Percentiles rank a stretch among this genome's conserved stretches.
Conservation (phyloP, 139 green algal genomes). For the Pleodorina starrii region DNA sequence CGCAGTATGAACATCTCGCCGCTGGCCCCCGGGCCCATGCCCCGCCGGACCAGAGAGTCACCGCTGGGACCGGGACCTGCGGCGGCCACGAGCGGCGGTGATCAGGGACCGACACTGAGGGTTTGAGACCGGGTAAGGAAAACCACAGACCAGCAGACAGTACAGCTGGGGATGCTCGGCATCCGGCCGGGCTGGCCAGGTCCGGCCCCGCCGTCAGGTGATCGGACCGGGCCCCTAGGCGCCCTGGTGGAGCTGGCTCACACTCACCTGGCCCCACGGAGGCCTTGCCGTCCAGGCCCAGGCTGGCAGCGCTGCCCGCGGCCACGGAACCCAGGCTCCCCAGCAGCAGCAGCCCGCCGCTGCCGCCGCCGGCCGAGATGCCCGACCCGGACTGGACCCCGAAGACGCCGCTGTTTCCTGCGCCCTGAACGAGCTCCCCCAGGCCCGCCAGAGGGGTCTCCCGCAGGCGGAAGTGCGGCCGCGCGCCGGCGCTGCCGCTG, state of each 20-base stretch:
- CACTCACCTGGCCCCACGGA: neutral
- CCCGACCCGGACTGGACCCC: neutral
- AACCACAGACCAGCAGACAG: too few relatives aligned
- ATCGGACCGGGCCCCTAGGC: too few relatives aligned
- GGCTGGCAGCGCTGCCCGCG: neutral
- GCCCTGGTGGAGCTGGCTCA: too few relatives aligned
- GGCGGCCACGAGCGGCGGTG: too few relatives aligned
- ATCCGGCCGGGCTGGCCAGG: too few relatives aligned
- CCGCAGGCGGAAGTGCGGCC: conserved; percentile 16
- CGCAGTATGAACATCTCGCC: conserved; percentile 7
- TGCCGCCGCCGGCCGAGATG: neutral
- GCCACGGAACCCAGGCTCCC: neutral
- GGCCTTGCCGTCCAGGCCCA: neutral
- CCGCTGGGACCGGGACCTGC: neutral
- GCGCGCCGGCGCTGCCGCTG: too few relatives aligned
- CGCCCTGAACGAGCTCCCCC: neutral
- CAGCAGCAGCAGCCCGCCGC: neutral
- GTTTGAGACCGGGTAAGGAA: too few relatives aligned
- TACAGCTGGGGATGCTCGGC: too few relatives aligned
- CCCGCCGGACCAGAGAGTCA: neutral
- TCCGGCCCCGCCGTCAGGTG: too few relatives aligned
- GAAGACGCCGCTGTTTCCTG: too few relatives aligned
- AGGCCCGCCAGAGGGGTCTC: neutral
- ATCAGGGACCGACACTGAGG: too few relatives aligned
- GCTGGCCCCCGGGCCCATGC: neutral